Conservation (phyloP, 495 filamentous ascomycete genomes). For the Chlorociboria aeruginascens region DNA sequence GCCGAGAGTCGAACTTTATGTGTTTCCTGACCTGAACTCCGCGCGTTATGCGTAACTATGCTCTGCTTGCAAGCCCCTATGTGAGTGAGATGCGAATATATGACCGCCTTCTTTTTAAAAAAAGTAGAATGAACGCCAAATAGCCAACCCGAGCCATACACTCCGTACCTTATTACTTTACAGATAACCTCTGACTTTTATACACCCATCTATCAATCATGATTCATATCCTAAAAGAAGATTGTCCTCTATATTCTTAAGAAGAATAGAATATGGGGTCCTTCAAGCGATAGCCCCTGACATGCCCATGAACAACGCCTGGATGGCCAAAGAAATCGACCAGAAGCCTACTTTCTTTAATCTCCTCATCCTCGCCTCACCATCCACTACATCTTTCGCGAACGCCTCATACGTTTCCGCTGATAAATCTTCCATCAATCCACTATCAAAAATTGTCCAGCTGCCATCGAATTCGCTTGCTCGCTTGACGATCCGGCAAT, state of each 20-base stretch:
- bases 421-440: conserved; percentile 89
- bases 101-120: background rate
- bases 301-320: conserved; percentile 92
- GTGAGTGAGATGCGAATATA: background rate
- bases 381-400: conserved; percentile 74
- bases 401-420: conserved; percentile 92
- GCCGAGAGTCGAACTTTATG: background rate
- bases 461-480: conserved; percentile 83
- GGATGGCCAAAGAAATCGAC: conserved; percentile 81
- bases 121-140: no score
- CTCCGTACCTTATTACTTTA: background rate
- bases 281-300: conserved; percentile 66
- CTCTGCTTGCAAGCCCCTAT: background rate
- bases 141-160: background rate
- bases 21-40: background rate
- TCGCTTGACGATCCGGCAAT: conserved; percentile 84
- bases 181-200: conserved; percentile 2
- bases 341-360: conserved; percentile 95
- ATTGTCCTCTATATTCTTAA: conserved; percentile 1
- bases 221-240: background rate
- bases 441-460: conserved; percentile 91
- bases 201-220: conserved; percentile 1
- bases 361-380: conserved; percentile 69
- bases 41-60: background rate
- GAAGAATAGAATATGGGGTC: conserved; percentile 1